Evolutionary conservation across 2,329 filamentous ascomycete genomes (phyloP), one percentile per base, ranked within the genome.

Genomic region (Aspergillus ochraceus): DNA sequence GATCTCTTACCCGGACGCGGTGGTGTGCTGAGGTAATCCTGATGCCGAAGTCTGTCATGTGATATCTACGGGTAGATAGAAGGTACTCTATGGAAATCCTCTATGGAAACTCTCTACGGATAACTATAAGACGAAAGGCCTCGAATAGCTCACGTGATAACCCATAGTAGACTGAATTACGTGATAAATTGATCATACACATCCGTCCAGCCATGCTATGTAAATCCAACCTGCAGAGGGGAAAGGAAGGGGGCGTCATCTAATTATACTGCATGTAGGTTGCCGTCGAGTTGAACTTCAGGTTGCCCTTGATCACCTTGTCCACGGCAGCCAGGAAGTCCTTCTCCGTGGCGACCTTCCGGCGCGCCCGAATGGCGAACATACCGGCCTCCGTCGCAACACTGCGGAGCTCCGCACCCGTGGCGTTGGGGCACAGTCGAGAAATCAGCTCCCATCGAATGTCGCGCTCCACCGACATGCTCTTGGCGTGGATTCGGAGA

Each of bases 191-290:
- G 68, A 70, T 74, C 69, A 68, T 74, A 66, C 60, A 75, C 69
- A 74, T 68, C 67, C 66, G 62, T 69, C 67, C 66, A 66, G 63
- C 62, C 62, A 70, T 66, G 66, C 72, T 64, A 68, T 64, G 57
- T 60, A 70, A 62, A 20, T 49, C 59, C 55, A 64, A 56, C 54
- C 64, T 67, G 63, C 62, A 66, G 63, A 62, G 24, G 51, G 47
- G 22, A 45, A 36, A 36, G 8, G 17, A 65, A 63, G 58, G 58
- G 66, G 59, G 55, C 47, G 56, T 59, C 61, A 53, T 69, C 75
- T 96, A 98, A 80, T 99, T 99, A 85, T 99, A 99, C 81, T 98
- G 95, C 86, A 95, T 95, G 82, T 99, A 99, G 64, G 91, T 92
- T 53, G 95, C 94, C 60, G 95, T 99, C 60, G 91, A 96, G 86